These are phyloP conservation scores for Cercophora newfieldiana DNA, from an alignment of 495 filamentous ascomycete species.

Conservation along the genomic window DNA sequence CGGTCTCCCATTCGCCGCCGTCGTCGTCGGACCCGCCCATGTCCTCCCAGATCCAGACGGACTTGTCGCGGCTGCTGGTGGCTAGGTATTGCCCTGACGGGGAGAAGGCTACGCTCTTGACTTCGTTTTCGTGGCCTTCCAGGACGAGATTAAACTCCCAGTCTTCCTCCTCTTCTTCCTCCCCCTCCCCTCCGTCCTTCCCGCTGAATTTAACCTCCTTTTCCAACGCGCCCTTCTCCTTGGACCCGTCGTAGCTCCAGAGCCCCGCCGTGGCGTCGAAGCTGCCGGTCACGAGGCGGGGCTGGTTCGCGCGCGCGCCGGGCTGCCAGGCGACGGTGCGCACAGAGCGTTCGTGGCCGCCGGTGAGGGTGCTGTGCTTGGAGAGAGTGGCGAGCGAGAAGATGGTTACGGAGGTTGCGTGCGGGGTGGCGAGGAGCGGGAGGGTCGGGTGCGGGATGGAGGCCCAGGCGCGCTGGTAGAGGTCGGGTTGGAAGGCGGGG, in stretches of 20 bases:
- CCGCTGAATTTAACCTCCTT: slow-evolving; percentile 20
- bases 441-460: slow-evolving; percentile 82
- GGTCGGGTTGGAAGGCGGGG: slow-evolving; percentile 59
- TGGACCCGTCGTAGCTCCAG: slow-evolving; percentile 67
- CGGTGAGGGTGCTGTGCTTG: slow-evolving; percentile 73
- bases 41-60: slow-evolving; percentile 99
- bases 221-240: slow-evolving; percentile 18
- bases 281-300: slow-evolving; percentile 82
- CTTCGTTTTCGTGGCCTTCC: slow-evolving; percentile 91
- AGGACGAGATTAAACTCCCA: slow-evolving; percentile 87
- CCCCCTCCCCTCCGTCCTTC: slow-evolving; percentile 27
- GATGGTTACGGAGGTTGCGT: slow-evolving; percentile 79
- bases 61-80: slow-evolving; percentile 88
- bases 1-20: slow-evolving; percentile 93
- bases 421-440: slow-evolving; percentile 85
- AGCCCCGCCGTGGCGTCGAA: slow-evolving; percentile 90
- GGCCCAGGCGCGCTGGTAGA: slow-evolving; percentile 83
- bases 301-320: slow-evolving; percentile 49
- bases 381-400: slow-evolving; percentile 82
- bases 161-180: slow-evolving; percentile 60
- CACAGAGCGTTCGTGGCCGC: slow-evolving; percentile 86
- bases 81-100: slow-evolving; percentile 79
- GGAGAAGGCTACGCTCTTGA: slow-evolving; percentile 83
- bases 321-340: slow-evolving; percentile 86
- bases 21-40: slow-evolving; percentile 51